These are phyloP conservation scores for Melanomma pulvis-pyrius DNA, from an alignment of 495 filamentous ascomycete species.

Conservation along the genomic window DNA sequence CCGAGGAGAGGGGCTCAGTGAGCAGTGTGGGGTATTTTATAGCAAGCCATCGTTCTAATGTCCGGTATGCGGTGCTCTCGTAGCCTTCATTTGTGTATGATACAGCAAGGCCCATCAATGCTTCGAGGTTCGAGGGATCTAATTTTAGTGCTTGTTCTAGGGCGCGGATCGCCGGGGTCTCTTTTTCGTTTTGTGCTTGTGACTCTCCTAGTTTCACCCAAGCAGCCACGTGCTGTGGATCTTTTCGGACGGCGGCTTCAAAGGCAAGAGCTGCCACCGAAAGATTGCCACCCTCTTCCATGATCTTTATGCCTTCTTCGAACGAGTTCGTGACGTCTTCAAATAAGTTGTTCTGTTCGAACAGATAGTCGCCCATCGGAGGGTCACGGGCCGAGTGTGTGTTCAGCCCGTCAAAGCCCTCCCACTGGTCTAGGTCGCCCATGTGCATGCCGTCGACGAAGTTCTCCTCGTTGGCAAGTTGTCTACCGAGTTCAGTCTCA, in stretches of 20 bases:
- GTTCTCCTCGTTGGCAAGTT: conserved; percentile 66
- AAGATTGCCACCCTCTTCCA: conserved; percentile 89
- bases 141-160: conserved; percentile 88
- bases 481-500: conserved; percentile 72
- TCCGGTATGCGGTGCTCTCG: conserved; percentile 93
- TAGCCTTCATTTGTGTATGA: conserved; percentile 99
- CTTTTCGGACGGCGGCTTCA: conserved; percentile 90
- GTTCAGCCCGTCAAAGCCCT: conserved; percentile 67
- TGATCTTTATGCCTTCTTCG: conserved; percentile 85
- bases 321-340: conserved; percentile 75
- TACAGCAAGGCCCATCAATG: conserved; percentile 92
- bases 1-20: conserved; percentile 63
- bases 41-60: conserved; percentile 92
- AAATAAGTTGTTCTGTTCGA: conserved; percentile 92
- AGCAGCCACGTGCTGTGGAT: conserved; percentile 82
- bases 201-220: conserved; percentile 89
- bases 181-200: conserved; percentile 98
- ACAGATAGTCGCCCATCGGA: conserved; percentile 84
- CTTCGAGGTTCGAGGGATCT: conserved; percentile 81
- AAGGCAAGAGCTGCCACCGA: conserved; percentile 95
- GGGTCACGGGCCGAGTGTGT: conserved; percentile 65
- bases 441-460: conserved; percentile 60
- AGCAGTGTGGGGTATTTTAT: conserved; percentile 87
- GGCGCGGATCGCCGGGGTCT: conserved; percentile 95
- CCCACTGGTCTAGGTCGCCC: conserved; percentile 70